These are phyloP conservation scores for Brassica napus DNA, from an alignment of 345 rosid species.

Conservation along the genomic window Da-Ae NC_063443.1:10461501-10462000, in stretches of 20 bases:
- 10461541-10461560: constrained; percentile 86
- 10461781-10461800: constrained; percentile 94
- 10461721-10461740: constrained; percentile 84
- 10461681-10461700: constrained; percentile 68
- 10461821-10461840: constrained; percentile 92
- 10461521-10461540: constrained; percentile 87
- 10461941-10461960: not conserved
- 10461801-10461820: constrained; percentile 73
- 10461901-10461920: constrained; percentile 19
- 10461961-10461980: constrained; percentile 25
- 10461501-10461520: constrained; percentile 77
- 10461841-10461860: constrained; percentile 89
- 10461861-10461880: constrained; percentile 54
- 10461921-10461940: constrained; percentile 31
- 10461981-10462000: constrained; percentile 31
- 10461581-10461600: constrained; percentile 80
- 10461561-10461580: constrained; percentile 88
- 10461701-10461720: constrained; percentile 87
- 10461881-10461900: not conserved
- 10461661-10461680: constrained; percentile 95
- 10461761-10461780: constrained; percentile 86
- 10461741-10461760: constrained; percentile 80
- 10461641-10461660: constrained; percentile 66
- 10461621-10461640: constrained; percentile 80
- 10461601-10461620: constrained; percentile 85